Percentiles rank a stretch among this genome's conserved stretches.
phyloP scores from a whole-genome alignment of 768 basidiomycete species.

The Podaxis sp. region DNA sequence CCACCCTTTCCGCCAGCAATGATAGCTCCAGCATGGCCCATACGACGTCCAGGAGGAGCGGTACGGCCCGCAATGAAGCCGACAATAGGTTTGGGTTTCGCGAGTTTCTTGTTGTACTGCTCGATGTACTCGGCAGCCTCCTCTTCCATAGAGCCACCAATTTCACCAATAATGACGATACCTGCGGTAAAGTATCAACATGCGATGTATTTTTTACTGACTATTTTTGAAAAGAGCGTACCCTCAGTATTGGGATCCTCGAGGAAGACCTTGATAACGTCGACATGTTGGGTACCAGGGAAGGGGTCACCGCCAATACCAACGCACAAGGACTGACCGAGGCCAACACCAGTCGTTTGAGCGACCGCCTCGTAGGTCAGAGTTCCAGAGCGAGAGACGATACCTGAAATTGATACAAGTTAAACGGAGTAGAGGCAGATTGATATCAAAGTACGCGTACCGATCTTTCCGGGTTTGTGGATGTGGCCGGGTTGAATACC shows the following conservation, averaged over 20 bases:
- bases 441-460: slow-evolving; percentile 38
- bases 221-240: slow-evolving; percentile 28
- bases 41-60: slow-evolving; percentile 95
- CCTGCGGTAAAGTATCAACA: slow-evolving; percentile 42
- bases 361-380: slow-evolving; percentile 98
- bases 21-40: slow-evolving; percentile 99
- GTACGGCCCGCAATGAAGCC: slow-evolving; percentile 98
- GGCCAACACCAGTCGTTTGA: slow-evolving; percentile 92
- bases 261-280: slow-evolving; percentile 95
- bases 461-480: slow-evolving; percentile 94
- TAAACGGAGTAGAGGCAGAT: background rate
- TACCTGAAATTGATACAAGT: slow-evolving; percentile 47
- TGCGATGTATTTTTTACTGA: background rate
- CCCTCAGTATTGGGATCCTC: slow-evolving; percentile 94
- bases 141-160: slow-evolving; percentile 99
- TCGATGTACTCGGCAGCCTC: slow-evolving; percentile 97
- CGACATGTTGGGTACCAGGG: slow-evolving; percentile 93
- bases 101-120: slow-evolving; percentile 86
- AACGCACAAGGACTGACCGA: slow-evolving; percentile 94
- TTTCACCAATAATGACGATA: slow-evolving; percentile 98
- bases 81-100: slow-evolving; percentile 91
- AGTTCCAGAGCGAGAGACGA: slow-evolving; percentile 94
- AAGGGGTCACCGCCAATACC: slow-evolving; percentile 98
- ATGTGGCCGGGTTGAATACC: slow-evolving; percentile 98
- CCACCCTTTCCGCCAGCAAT: slow-evolving; percentile 98